Evolutionary conservation across 768 basidiomycete species (phyloP).

Genomic region (Tricholoma terreum): DNA sequence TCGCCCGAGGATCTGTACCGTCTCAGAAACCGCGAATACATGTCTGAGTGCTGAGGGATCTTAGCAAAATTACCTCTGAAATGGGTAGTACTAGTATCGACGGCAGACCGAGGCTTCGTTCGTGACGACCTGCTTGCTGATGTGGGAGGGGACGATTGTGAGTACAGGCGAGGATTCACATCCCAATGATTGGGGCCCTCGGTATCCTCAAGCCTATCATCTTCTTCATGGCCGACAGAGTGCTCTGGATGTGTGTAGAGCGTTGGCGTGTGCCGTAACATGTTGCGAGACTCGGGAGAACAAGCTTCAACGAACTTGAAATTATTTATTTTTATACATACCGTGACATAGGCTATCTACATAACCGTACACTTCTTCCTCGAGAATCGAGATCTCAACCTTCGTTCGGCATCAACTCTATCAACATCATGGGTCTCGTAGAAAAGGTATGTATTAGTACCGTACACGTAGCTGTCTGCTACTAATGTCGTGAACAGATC

Average conservation of each 20-base stretch:
- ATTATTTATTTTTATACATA: neutral
- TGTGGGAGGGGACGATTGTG: conserved; percentile 30
- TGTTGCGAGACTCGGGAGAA: conserved; percentile 14
- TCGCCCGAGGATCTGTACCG: conserved; percentile 60
- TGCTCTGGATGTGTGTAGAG: conserved; percentile 61
- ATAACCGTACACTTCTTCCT: no score
- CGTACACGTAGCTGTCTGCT: neutral
- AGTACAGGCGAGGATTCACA: conserved; percentile 31
- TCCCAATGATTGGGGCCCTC: conserved; percentile 34
- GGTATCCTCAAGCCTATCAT: conserved; percentile 49
- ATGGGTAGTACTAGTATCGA: conserved; percentile 11
- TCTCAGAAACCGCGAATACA: conserved; percentile 78
- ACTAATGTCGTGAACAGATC: conserved; percentile 49
- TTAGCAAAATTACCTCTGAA: conserved; percentile 8
- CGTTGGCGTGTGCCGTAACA: conserved; percentile 62
- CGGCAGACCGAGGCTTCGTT: conserved; percentile 24
- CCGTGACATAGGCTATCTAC: no score
- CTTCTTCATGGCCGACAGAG: conserved; percentile 39
- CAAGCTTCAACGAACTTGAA: neutral
- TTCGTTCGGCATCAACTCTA: neutral
- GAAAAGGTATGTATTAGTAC: conserved; percentile 63
- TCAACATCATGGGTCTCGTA: conserved; percentile 77
- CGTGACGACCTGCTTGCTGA: conserved; percentile 26
- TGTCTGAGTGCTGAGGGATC: conserved; percentile 44
- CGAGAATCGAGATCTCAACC: neutral